A percentile compares a stretch with the other conserved stretches of the same genome.
These are phyloP conservation scores for Kentomonas sorsogonicus DNA, from an alignment of 208 protist species.

Conservation along the genomic window DNA sequence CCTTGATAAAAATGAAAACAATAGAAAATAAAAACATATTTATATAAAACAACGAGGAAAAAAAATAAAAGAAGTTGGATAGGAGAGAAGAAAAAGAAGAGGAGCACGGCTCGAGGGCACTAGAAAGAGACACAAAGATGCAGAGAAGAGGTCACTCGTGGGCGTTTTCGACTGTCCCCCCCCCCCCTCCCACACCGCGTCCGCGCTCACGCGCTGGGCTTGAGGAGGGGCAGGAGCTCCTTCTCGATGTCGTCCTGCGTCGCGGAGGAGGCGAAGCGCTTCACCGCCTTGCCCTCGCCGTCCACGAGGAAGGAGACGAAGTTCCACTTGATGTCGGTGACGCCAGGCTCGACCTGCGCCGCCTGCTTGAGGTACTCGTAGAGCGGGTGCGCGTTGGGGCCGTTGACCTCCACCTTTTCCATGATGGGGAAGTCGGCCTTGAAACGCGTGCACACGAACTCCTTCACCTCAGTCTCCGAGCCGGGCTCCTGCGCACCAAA, in stretches of 20 bases:
- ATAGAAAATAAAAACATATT: too few species aligned
- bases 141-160: slow-evolving; percentile 1
- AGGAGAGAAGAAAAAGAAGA: not conserved
- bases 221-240: slow-evolving; percentile 45
- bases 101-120: not conserved
- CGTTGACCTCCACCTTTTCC: slow-evolving; percentile 90
- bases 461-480: slow-evolving; percentile 67
- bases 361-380: slow-evolving; percentile 84
- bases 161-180: not conserved
- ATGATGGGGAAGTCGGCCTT: slow-evolving; percentile 81
- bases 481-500: slow-evolving; percentile 82
- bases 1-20: too few species aligned
- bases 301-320: slow-evolving; percentile 92
- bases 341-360: slow-evolving; percentile 22
- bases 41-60: not conserved
- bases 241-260: slow-evolving; percentile 53
- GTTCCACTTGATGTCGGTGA: slow-evolving; percentile 91
- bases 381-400: slow-evolving; percentile 66
- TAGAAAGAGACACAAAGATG: slow-evolving; percentile 6
- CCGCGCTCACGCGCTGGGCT: too few species aligned
- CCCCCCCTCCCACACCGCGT: not conserved
- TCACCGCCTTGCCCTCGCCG: slow-evolving; percentile 51
- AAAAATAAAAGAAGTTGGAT: not conserved
- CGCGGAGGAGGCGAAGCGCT: slow-evolving; percentile 63
- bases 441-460: slow-evolving; percentile 59